A percentile compares a stretch with the other conserved stretches of the same genome.
Evolutionary conservation across 805 yeast genomes (phyloP).

Genomic region (Wickerhamiella australiensis): DNA sequence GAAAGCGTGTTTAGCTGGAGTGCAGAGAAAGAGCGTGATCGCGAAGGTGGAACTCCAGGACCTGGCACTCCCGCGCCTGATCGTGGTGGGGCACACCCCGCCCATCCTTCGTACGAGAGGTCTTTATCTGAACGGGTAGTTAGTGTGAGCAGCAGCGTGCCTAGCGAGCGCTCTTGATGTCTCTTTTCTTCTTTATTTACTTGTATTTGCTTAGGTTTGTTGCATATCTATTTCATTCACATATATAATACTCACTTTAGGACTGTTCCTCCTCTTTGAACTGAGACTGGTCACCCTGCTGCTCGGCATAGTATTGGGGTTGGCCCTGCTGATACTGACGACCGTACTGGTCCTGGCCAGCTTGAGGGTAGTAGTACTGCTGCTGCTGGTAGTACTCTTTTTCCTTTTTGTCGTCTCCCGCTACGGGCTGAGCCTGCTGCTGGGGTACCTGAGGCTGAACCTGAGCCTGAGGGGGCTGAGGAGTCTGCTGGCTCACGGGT

Average conservation of each 20-base stretch:
- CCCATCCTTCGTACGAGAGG: background rate
- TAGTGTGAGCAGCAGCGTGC: background rate
- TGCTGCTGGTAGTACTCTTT: slow-evolving; percentile 8
- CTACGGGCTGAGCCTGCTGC: slow-evolving; percentile 1
- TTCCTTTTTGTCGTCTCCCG: slow-evolving; percentile 5
- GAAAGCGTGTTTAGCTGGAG: slow-evolving; percentile 20
- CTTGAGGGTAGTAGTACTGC: slow-evolving; percentile 6
- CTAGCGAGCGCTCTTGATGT: background rate
- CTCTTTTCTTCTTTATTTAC: background rate
- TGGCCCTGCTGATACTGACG: slow-evolving; percentile 9
- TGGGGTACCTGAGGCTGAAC: background rate
- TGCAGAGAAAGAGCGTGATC: slow-evolving; percentile 3
- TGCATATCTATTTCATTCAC: background rate
- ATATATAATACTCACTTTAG: background rate
- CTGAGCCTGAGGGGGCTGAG: slow-evolving; percentile 1
- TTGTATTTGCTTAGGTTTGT: background rate
- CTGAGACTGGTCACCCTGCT: slow-evolving; percentile 1
- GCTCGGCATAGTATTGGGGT: slow-evolving; percentile 7
- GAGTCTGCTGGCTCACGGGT: slow-evolving; percentile 10
- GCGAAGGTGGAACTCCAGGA: background rate
- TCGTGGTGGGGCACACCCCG: background rate
- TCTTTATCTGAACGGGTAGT: background rate
- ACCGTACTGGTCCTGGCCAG: slow-evolving; percentile 5
- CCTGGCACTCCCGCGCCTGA: background rate
- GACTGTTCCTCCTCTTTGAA: slow-evolving; percentile 4